A percentile compares a stretch with the other conserved stretches of the same genome.
Evolutionary conservation across 176 grass and related monocot species (phyloP).

Genomic region (Areca catechu): DNA sequence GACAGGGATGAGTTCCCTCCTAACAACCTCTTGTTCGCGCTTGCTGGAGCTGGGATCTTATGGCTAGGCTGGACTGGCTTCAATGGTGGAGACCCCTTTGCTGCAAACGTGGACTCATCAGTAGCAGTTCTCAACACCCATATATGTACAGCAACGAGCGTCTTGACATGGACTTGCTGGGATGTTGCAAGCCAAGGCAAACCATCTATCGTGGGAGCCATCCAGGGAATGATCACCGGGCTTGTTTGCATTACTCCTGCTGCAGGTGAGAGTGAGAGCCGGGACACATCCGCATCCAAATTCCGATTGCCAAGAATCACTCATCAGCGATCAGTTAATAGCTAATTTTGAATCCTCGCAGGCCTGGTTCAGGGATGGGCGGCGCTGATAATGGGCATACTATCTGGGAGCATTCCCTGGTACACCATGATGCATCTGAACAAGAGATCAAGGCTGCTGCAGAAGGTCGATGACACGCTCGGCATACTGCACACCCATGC

Average conservation of each 20-base stretch:
- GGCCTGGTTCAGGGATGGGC: slow-evolving; percentile 72
- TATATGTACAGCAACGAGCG: slow-evolving; percentile 54
- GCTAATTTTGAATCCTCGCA: background rate
- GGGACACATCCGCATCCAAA: too few species aligned
- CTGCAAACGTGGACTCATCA: slow-evolving; percentile 44
- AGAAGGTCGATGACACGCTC: slow-evolving; percentile 73
- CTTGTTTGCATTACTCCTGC: slow-evolving; percentile 64
- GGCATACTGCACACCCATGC: slow-evolving; percentile 70
- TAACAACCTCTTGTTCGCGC: slow-evolving; percentile 65
- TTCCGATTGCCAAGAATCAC: too few species aligned
- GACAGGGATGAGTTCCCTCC: slow-evolving; percentile 68
- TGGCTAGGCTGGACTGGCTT: slow-evolving; percentile 80
- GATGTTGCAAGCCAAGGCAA: slow-evolving; percentile 71
- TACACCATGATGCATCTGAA: slow-evolving; percentile 73
- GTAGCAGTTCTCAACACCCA: slow-evolving; percentile 64
- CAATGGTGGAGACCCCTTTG: slow-evolving; percentile 62
- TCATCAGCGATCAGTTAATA: too few species aligned
- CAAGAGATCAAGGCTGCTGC: slow-evolving; percentile 47
- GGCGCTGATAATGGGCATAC: slow-evolving; percentile 61
- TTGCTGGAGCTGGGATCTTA: slow-evolving; percentile 53
- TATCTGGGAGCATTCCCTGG: slow-evolving; percentile 48
- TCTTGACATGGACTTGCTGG: slow-evolving; percentile 69
- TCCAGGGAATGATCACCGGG: slow-evolving; percentile 82
- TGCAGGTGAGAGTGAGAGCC: slow-evolving; percentile 45
- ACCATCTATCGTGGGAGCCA: slow-evolving; percentile 62